These are phyloP conservation scores for Hyphochytrium catenoides DNA, from an alignment of 352 stramenopile genomes.

Conservation along the genomic window DNA sequence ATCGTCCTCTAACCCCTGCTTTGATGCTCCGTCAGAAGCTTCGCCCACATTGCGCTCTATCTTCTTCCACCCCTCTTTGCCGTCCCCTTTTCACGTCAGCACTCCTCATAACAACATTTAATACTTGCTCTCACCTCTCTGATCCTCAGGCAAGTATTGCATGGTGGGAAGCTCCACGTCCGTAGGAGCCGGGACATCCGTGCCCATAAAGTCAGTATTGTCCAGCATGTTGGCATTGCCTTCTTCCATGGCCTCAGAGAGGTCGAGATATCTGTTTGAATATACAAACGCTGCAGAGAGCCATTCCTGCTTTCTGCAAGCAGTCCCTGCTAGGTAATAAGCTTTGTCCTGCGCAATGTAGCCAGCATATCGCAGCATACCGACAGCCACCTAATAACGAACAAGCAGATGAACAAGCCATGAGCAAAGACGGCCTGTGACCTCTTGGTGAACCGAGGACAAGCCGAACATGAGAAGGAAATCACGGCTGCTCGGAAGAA, in stretches of 20 bases:
- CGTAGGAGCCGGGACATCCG: slow-evolving; percentile 59
- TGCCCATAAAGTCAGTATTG: slow-evolving; percentile 78
- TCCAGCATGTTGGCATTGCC: slow-evolving; percentile 51
- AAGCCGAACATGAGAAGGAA: no score
- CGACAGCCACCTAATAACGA: slow-evolving; percentile 15
- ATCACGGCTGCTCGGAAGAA: no score
- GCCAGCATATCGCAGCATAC: slow-evolving; percentile 57
- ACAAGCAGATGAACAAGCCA: no score
- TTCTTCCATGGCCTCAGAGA: slow-evolving; percentile 82
- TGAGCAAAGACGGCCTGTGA: no score
- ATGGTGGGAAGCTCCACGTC: slow-evolving; percentile 39
- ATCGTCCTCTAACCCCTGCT: no score
- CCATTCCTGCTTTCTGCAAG: slow-evolving; percentile 58
- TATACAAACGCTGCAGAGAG: slow-evolving; percentile 77
- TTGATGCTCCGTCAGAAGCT: no score
- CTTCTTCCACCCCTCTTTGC: no score
- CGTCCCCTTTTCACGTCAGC: no score
- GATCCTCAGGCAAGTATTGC: slow-evolving; percentile 50
- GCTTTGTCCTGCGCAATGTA: slow-evolving; percentile 78
- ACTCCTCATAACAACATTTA: no score
- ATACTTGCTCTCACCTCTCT: no score
- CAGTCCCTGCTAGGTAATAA: slow-evolving; percentile 65
- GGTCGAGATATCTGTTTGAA: slow-evolving; percentile 80
- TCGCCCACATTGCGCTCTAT: no score
- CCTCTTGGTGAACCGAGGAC: no score